These are phyloP conservation scores for Athelia sp. DNA, from an alignment of 1,284 basidiomycete species.

Conservation along the genomic window DNA sequence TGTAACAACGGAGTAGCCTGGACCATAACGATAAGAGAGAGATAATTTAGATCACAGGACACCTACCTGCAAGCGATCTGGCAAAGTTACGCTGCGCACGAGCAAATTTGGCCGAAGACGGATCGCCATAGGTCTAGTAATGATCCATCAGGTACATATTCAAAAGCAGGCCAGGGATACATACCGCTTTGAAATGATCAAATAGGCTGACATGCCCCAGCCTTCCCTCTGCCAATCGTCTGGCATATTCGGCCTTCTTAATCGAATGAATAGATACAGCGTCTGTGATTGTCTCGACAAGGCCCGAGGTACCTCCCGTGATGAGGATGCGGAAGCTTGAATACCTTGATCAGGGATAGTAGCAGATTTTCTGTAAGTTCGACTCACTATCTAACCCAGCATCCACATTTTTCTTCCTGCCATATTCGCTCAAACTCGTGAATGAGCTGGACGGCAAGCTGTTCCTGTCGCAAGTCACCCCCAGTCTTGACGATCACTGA, in stretches of 20 bases:
- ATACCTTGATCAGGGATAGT: background rate
- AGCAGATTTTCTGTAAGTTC: background rate
- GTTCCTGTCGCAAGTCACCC: conserved; percentile 95
- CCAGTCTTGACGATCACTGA: conserved; percentile 99
- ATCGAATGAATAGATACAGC: conserved; percentile 98
- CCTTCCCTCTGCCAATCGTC: conserved; percentile 74
- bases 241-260: conserved; percentile 97
- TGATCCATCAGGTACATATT: conserved; percentile 2
- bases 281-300: conserved; percentile 95
- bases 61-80: conserved; percentile 82
- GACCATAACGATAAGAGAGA: too few relatives aligned
- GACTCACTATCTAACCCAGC: conserved; percentile 90
- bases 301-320: conserved; percentile 87
- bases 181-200: conserved; percentile 84
- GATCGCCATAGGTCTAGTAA: conserved; percentile 82
- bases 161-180: too few relatives aligned
- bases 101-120: conserved; percentile 78
- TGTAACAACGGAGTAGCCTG: conserved; percentile 91
- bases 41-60: background rate
- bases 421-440: conserved; percentile 92
- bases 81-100: conserved; percentile 91
- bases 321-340: conserved; percentile 81
- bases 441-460: conserved; percentile 94
- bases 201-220: conserved; percentile 83
- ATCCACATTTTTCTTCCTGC: conserved; percentile 87